Conservation (phyloP, 2,329 filamentous ascomycete species). For the Beauveria medogensis region DNA sequence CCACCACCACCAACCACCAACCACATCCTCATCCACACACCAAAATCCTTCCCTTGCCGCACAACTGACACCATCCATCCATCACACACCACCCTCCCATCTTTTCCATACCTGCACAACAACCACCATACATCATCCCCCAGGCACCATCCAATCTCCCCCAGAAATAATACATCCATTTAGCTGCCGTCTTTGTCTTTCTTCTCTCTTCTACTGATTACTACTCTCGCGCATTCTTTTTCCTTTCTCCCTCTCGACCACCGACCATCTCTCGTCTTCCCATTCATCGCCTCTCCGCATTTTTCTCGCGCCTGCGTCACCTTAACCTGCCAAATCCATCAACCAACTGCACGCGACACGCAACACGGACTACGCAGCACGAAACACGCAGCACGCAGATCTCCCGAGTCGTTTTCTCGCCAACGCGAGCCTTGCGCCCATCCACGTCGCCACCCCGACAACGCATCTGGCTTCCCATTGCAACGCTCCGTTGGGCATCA, state of each 20-base stretch:
- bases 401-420: background rate
- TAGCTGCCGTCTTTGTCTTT: background rate
- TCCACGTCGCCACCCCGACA: background rate
- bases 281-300: background rate
- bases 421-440: background rate
- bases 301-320: background rate
- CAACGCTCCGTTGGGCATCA: slow-evolving; percentile 14
- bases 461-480: background rate
- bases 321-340: background rate
- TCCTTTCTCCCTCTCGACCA: background rate
- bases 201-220: too few relatives aligned
- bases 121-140: background rate
- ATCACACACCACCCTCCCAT: background rate
- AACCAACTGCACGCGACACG: background rate
- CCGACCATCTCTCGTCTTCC: background rate
- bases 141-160: background rate
- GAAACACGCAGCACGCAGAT: background rate
- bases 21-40: background rate
- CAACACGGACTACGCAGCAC: background rate
- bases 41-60: background rate
- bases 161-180: background rate
- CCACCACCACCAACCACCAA: background rate
- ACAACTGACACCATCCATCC: background rate
- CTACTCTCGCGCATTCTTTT: background rate
- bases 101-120: background rate